Evolutionary conservation across 345 rosid genomes (phyloP), one percentile per base, ranked within the genome.

Genomic region (Chamaenerion angustifolium): DNA sequence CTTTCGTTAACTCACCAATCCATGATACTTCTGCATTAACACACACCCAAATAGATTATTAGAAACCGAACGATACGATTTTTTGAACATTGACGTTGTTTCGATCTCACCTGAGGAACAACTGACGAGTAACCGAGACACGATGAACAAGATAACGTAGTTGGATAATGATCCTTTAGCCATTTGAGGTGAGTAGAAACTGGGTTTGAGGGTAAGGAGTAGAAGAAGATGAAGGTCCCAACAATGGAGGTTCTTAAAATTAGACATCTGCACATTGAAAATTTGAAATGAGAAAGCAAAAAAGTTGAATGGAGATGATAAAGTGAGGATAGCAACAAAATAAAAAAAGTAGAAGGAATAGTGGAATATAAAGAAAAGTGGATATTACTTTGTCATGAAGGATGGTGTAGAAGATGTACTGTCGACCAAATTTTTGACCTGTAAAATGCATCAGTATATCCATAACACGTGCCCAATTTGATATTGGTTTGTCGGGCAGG

Each of bases 341-440:
- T 13, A 14, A 41, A 1, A 12, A 6, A 12, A 25, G 11, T 41
- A 18, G 16, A 48, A 53, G 17, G 48, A 48, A 17, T 40, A 40
- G 21, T 3, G 42, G 41, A 55, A 55, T 51, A 62, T 70, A 42
- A 45, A 56, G 40, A 52, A 50, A 51, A 66, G 67, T 59, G 51
- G 44, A 16, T 15, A 63, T 71, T 77, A 42, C 95, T 79, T 85
- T 82, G 81, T 70, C 42, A 64, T 43, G 71, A 76, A 74, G 88
- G 59, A 68, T 64, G 13, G 54, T 40, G 57, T 27, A 11, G 69
- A 54, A 43, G 44, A 40, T 42, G 57, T 16, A 18, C 43, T 47
- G 46, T 23, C 11, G 16, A 16, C 35, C 9, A 13, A 2, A 35
- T 12, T 21, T 21, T 0, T 21, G 35, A 35, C 54, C 42, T 9